Evolutionary conservation across 2,329 filamentous ascomycete genomes (phyloP).

Genomic region (Monosporascus ibericus): DNA sequence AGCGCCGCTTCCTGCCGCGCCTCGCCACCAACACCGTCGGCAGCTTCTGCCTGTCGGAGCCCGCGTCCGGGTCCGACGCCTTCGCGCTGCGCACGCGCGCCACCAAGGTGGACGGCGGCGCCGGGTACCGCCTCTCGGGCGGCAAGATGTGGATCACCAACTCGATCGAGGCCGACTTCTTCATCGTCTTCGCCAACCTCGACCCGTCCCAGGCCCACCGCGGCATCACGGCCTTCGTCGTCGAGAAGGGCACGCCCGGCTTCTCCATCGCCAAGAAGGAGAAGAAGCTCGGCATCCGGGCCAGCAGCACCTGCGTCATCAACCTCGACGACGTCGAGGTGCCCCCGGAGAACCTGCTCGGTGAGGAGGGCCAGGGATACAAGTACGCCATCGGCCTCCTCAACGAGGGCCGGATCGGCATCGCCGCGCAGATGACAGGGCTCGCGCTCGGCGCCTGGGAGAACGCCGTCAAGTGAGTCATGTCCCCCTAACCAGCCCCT

Average conservation of each 20-base stretch:
- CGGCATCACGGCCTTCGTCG: constrained; percentile 91
- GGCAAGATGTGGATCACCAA: constrained; percentile 99
- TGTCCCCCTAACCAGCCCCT: neutral
- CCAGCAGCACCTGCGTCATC: constrained; percentile 92
- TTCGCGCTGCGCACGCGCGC: constrained; percentile 93
- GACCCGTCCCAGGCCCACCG: constrained; percentile 91
- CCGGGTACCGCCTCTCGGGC: constrained; percentile 82
- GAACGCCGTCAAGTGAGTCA: constrained; percentile 65
- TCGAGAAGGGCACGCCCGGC: constrained; percentile 83
- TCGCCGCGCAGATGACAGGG: constrained; percentile 97
- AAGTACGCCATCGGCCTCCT: constrained; percentile 93
- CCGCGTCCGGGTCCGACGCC: constrained; percentile 87
- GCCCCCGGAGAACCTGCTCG: constrained; percentile 80
- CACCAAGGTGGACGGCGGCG: constrained; percentile 68
- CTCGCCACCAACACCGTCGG: constrained; percentile 86
- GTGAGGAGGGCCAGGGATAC: constrained; percentile 86
- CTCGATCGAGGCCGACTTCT: constrained; percentile 86
- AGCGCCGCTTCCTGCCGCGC: constrained; percentile 84
- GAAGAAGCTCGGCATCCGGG: constrained; percentile 97
- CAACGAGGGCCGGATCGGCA: constrained; percentile 96
- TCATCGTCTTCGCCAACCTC: constrained; percentile 96
- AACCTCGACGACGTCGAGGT: constrained; percentile 96
- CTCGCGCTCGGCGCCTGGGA: constrained; percentile 91
- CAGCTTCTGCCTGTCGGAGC: constrained; percentile 90
- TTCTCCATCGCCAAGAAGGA: constrained; percentile 99